Conservation (phyloP, 1,284 basidiomycete species). For the Cerioporus squamosus region DNA sequence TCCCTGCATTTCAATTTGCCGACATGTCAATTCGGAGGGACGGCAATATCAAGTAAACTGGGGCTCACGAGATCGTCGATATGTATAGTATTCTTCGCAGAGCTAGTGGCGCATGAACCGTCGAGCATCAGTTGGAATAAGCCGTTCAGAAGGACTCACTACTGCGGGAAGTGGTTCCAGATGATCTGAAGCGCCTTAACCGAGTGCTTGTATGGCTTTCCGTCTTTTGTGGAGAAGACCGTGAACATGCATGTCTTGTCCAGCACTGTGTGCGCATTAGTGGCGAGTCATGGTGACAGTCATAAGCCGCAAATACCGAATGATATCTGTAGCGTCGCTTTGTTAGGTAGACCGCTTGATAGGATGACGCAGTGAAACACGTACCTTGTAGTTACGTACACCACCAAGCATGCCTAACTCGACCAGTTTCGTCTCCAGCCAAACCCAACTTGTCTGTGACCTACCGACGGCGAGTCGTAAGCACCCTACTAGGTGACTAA, state of each 20-base stretch:
- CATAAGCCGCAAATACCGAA: constrained; percentile 47
- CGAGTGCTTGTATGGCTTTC: constrained; percentile 78
- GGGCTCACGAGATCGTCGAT: constrained; percentile 82
- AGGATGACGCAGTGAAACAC: constrained; percentile 15
- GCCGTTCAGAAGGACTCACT: constrained; percentile 47
- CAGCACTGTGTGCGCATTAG: constrained; percentile 57
- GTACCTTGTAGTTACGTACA: constrained; percentile 71
- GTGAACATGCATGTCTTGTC: constrained; percentile 92
- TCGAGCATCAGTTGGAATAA: too few species aligned
- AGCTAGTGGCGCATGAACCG: constrained; percentile 40
- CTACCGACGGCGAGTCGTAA: constrained; percentile 37
- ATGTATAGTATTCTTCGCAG: constrained; percentile 82
- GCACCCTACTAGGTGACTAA: neutral
- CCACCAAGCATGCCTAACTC: constrained; percentile 85
- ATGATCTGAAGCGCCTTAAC: constrained; percentile 87
- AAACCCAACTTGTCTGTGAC: constrained; percentile 90
- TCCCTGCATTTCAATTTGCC: constrained; percentile 43
- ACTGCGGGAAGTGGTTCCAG: constrained; percentile 86
- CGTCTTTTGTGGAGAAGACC: constrained; percentile 77
- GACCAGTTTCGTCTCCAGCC: constrained; percentile 90
- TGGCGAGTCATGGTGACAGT: neutral
- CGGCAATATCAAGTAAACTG: too few species aligned
- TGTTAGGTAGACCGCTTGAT: neutral
- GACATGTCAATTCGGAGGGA: neutral
- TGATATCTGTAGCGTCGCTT: constrained; percentile 46